Conservation (phyloP, 768 basidiomycete genomes). For the Kwoniella sp. region DNA sequence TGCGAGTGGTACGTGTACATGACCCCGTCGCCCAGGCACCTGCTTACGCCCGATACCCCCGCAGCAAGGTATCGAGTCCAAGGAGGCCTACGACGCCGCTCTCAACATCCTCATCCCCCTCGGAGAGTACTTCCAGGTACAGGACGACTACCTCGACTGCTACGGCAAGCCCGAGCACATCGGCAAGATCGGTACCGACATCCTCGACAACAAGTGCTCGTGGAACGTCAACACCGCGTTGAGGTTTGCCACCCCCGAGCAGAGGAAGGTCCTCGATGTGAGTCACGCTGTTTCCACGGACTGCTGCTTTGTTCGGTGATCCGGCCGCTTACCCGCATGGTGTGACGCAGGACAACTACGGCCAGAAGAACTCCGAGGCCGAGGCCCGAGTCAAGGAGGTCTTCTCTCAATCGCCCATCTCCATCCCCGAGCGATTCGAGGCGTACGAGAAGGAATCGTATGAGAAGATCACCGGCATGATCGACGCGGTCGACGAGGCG, state of each 20-base stretch:
- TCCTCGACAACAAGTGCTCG: conserved; percentile 96
- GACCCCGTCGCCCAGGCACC: too few relatives aligned
- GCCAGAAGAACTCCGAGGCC: conserved; percentile 57
- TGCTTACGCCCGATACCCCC: background rate
- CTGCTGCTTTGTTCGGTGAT: background rate
- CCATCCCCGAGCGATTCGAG: conserved; percentile 60
- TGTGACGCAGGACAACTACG: conserved; percentile 61
- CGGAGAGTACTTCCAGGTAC: conserved; percentile 97
- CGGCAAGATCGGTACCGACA: conserved; percentile 97
- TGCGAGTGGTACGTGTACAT: conserved; percentile 63
- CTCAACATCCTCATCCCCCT: conserved; percentile 79
- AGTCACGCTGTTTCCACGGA: conserved; percentile 8
- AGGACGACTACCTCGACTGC: conserved; percentile 95
- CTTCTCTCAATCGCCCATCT: conserved; percentile 66
- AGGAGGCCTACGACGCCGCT: conserved; percentile 67
- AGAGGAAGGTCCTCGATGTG: conserved; percentile 54
- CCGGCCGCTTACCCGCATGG: too few relatives aligned
- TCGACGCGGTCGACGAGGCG: conserved; percentile 74
- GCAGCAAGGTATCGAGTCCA: conserved; percentile 52
- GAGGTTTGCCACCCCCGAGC: conserved; percentile 50
- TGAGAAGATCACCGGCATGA: conserved; percentile 62
- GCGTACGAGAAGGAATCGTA: conserved; percentile 76
- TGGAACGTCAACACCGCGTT: conserved; percentile 93
- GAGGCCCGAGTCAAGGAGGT: conserved; percentile 65
- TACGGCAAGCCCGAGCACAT: conserved; percentile 83